Base-by-base conservation (phyloP, 2,329 filamentous ascomycete genomes). In the Pseudogymnoascus sp. region DNA sequence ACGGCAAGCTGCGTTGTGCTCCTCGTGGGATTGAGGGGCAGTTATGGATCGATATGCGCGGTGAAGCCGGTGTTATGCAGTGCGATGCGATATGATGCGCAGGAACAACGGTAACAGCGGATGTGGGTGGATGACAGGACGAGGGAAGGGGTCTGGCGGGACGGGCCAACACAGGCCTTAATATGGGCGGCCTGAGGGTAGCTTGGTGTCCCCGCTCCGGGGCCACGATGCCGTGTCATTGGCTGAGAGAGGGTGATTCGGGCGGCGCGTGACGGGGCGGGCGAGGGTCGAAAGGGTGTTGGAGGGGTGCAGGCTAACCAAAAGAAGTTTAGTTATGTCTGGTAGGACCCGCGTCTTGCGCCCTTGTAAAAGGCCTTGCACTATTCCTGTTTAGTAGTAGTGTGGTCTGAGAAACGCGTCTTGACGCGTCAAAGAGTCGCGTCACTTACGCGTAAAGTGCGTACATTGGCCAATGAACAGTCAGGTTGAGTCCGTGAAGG, bases 401-500 rank as follows among this genome's bases (percentile, higher is more conserved):
- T 21, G 50, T 1, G 33, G 50, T 56, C 16, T 56, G 50, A 56
- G 21, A 50, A 29, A 26, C 50, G 50, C 50, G 29, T 56, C 16
- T 19, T 29, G 24, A 56, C 11, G n/a, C 29, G 29, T 26, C 50
- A 13, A 53, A 2, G 26, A 16, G 8, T 53, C 50, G 50, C 50
- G 50, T 56, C 16, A 13, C n/a, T 21, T 56, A 56, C 50, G 50
- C 50, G 50, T 56, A 21, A 33, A 56, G 50, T 56, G 50, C n/a
- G 5, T 35, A 29, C 50, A 56, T 56, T 21, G 50, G 11, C 50
- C 50, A 56, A 56, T 56, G 5, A 56, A 19, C 29, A 16, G 16
- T 8, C 72, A 31, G 78, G 71, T 67, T 33, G 50, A 35, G 29
- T 13, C 14, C 47, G 8, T 53, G 47, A 53, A 47, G 13, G 10